These are phyloP conservation scores for Cladophialophora carrionii DNA, from an alignment of 2,329 filamentous ascomycete genomes.

Conservation along the genomic window DNA sequence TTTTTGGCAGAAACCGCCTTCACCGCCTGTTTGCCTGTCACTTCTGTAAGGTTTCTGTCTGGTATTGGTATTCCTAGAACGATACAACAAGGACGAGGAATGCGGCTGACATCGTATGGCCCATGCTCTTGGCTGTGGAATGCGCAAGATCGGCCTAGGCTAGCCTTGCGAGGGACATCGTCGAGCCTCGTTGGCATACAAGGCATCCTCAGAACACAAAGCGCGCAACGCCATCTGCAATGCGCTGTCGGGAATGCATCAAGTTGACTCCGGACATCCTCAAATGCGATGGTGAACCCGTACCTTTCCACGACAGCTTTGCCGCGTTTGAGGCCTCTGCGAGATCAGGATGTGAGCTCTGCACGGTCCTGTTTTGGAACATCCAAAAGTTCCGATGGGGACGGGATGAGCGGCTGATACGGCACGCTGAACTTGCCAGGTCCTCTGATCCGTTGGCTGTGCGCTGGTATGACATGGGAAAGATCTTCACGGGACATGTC, in stretches of 20 bases:
- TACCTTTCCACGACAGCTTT: conserved; percentile 2
- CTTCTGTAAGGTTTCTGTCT: conserved; percentile 16
- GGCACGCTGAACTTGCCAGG: background rate
- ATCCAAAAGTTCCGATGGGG: conserved; percentile 9
- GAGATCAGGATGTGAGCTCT: conserved; percentile 1
- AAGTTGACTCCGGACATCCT: background rate
- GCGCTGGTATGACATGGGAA: conserved; percentile 2
- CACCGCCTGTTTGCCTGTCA: conserved; percentile 24
- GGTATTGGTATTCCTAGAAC: conserved; percentile 25
- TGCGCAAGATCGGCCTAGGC: background rate
- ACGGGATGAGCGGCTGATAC: conserved; percentile 3
- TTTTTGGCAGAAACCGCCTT: conserved; percentile 18
- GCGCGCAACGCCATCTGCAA: background rate
- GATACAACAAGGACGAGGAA: conserved; percentile 5
- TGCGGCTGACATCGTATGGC: background rate
- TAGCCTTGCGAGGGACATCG: background rate
- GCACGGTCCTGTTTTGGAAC: conserved; percentile 5
- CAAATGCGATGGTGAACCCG: background rate
- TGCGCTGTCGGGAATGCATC: conserved; percentile 5
- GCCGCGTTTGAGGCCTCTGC: conserved; percentile 1
- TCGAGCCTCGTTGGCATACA: background rate
- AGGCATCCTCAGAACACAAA: background rate
- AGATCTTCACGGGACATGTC: background rate
- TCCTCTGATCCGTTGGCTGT: background rate
- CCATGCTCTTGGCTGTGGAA: conserved; percentile 1